Percentiles rank a stretch among this genome's conserved stretches.
These are phyloP conservation scores for Gymnopilus dilepis DNA, from an alignment of 768 basidiomycete species.

Conservation along the genomic window DNA sequence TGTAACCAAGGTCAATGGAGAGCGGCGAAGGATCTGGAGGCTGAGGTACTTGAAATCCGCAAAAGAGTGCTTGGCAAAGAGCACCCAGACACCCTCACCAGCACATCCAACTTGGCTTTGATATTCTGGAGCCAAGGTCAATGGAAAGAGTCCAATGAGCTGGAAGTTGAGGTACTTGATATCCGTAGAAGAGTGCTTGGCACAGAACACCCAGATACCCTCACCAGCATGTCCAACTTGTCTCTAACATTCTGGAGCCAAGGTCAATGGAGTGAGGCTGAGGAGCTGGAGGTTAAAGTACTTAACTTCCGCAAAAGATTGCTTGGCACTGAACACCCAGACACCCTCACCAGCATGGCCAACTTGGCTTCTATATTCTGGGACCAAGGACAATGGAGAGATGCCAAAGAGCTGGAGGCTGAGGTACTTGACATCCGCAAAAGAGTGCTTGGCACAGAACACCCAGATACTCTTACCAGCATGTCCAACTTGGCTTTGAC, in stretches of 20 bases:
- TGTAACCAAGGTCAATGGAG: not conserved
- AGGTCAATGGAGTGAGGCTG: not conserved
- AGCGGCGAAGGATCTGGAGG: not conserved
- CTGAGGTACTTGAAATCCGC: too few species aligned
- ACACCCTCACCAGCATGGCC: not conserved
- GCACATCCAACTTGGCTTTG: too few species aligned
- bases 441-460: too few species aligned
- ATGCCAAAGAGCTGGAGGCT: not conserved
- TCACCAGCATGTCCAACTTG: not conserved
- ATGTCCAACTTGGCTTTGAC: too few species aligned
- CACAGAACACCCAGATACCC: not conserved
- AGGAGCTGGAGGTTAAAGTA: not conserved
- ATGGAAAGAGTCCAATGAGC: too few species aligned
- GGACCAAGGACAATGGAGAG: not conserved
- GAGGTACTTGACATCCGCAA: too few species aligned
- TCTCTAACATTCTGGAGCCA: not conserved
- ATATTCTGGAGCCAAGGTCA: too few species aligned
- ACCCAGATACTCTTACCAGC: too few species aligned
- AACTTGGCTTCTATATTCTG: not conserved
- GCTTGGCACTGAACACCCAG: not conserved
- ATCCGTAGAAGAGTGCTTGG: too few species aligned
- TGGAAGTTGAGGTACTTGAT: too few species aligned
- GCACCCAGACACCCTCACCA: too few species aligned
- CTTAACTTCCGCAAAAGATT: not conserved
- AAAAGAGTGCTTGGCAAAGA: too few species aligned